These are phyloP conservation scores for Puccinellia tenuiflora DNA, from an alignment of 176 grass and related monocot species.

Conservation along the genomic window DNA sequence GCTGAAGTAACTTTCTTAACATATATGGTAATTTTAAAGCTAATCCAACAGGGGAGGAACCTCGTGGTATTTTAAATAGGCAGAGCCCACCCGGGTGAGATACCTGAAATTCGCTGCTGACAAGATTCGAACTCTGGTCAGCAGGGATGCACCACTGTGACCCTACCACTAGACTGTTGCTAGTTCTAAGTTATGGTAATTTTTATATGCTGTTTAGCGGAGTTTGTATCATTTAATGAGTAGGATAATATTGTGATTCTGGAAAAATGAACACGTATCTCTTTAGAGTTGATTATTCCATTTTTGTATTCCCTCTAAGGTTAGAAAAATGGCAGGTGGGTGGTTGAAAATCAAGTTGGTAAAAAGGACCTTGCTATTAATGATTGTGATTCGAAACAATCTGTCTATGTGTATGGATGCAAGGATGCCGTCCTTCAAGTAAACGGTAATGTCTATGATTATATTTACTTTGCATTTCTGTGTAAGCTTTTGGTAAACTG, in stretches of 20 bases:
- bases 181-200: neutral
- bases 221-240: conserved; percentile 13
- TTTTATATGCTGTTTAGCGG: neutral
- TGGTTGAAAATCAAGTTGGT: conserved; percentile 86
- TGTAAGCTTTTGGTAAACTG: conserved; percentile 7
- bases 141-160: neutral
- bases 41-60: neutral
- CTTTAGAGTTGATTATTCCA: neutral
- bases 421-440: conserved; percentile 98
- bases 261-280: neutral
- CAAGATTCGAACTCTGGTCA: neutral
- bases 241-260: neutral
- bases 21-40: neutral
- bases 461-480: conserved; percentile 4
- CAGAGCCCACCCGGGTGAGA: neutral
- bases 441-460: conserved; percentile 53
- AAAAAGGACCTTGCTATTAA: conserved; percentile 82
- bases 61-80: neutral
- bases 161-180: neutral
- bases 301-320: conserved; percentile 3
- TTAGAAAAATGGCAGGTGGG: conserved; percentile 58
- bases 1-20: neutral
- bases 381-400: conserved; percentile 95
- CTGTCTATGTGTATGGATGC: conserved; percentile 86
- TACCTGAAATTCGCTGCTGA: neutral